A percentile compares a stretch with the other conserved stretches of the same genome.
These are phyloP conservation scores for Penicillium riverlandense DNA, from an alignment of 495 filamentous ascomycete genomes.

Conservation along the genomic window DNA sequence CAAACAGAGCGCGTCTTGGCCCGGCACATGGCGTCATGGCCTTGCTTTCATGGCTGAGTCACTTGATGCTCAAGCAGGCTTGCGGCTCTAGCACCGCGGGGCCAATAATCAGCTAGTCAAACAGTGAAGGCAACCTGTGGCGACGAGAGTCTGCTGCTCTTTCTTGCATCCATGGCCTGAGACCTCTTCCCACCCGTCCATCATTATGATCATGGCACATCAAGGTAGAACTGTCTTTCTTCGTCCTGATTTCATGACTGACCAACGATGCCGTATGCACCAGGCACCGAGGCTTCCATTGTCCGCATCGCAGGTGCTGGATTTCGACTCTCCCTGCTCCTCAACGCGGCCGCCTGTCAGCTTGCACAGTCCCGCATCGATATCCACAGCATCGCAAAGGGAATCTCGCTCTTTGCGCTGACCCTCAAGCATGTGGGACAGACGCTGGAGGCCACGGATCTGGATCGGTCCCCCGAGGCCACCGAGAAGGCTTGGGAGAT, in stretches of 20 bases:
- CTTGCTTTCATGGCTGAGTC: constrained; percentile 12
- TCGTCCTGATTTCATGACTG: neutral
- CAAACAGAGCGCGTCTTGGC: constrained; percentile 4
- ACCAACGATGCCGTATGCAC: neutral
- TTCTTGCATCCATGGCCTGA: constrained; percentile 1
- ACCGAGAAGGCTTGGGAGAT: constrained; percentile 35
- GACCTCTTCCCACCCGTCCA: neutral
- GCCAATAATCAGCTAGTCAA: neutral
- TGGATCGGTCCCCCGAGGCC: constrained; percentile 22
- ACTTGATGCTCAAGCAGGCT: constrained; percentile 17
- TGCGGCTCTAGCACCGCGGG: constrained; percentile 11
- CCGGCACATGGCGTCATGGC: constrained; percentile 17
- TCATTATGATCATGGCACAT: constrained; percentile 7
- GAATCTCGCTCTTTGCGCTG: constrained; percentile 35
- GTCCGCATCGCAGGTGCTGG: constrained; percentile 33
- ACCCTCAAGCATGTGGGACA: constrained; percentile 35
- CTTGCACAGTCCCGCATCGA: constrained; percentile 36
- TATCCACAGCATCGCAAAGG: constrained; percentile 40
- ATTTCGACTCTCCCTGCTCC: constrained; percentile 35
- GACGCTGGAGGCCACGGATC: constrained; percentile 20
- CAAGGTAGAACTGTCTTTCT: constrained; percentile 7
- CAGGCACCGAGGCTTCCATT: constrained; percentile 21
- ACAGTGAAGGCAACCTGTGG: neutral
- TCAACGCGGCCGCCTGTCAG: constrained; percentile 37
- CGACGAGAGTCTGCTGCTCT: constrained; percentile 2